Evolutionary conservation across 2,329 filamentous ascomycete genomes (phyloP).

Genomic region (Hymenotorrendiella dingleyae): DNA sequence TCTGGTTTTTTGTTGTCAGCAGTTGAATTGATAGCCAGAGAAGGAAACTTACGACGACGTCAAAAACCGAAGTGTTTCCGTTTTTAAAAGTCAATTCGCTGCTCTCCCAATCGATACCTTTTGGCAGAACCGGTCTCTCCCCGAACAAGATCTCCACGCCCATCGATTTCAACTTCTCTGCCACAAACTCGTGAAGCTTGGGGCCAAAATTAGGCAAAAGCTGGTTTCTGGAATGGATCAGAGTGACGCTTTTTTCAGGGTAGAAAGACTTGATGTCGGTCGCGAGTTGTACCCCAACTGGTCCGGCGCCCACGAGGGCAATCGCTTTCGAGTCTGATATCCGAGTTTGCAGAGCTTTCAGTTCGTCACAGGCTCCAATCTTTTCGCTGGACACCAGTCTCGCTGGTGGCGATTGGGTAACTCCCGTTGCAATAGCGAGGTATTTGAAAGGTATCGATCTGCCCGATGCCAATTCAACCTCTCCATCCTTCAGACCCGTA

Average conservation of each 20-base stretch:
- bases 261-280: slow-evolving; percentile 42
- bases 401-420: slow-evolving; percentile 29
- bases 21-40: neutral
- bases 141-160: slow-evolving; percentile 36
- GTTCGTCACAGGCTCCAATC: slow-evolving; percentile 26
- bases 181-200: slow-evolving; percentile 34
- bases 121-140: slow-evolving; percentile 25
- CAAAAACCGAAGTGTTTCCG: slow-evolving; percentile 31
- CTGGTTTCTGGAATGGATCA: slow-evolving; percentile 40
- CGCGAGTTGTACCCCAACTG: slow-evolving; percentile 44
- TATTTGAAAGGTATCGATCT: slow-evolving; percentile 35
- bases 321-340: slow-evolving; percentile 27
- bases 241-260: slow-evolving; percentile 39
- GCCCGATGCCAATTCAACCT: slow-evolving; percentile 32
- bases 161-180: slow-evolving; percentile 31
- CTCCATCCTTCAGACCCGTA: slow-evolving; percentile 23
- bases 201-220: slow-evolving; percentile 38
- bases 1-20: slow-evolving; percentile 27
- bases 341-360: slow-evolving; percentile 29
- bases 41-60: slow-evolving; percentile 33
- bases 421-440: slow-evolving; percentile 40
- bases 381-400: slow-evolving; percentile 29
- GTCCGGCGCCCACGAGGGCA: slow-evolving; percentile 39
- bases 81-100: slow-evolving; percentile 29
- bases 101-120: slow-evolving; percentile 10